Evolutionary conservation across 2,329 filamentous ascomycete species (phyloP), one percentile per base, ranked within the genome.

Genomic region (Monilinia vaccinii-corymbosi): DNA sequence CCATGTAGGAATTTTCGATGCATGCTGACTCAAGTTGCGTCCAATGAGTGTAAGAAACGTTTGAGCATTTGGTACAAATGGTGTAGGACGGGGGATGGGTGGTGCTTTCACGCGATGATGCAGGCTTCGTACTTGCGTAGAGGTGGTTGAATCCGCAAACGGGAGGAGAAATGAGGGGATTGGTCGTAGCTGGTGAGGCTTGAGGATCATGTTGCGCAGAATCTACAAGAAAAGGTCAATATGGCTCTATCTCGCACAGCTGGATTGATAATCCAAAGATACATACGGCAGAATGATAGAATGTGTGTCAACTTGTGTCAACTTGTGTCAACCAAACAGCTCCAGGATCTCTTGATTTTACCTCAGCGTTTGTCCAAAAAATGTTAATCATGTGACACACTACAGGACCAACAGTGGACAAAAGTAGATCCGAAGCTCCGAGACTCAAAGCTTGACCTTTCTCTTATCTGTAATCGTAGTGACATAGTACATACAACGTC

Each of bases 11-110:
- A 99, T 90, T 75, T 97, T 97, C 75, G 83, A 79, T 52, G 88
- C 83, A 77, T 97, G 90, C 71, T 88, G 84, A 70, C 82, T 85
- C 69, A 97, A 84, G 68, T 86, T 86, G 64, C 94, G 92, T 68
- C 94, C 94, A 75, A 97, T 97, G 62, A 97, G 80, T 40, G 83
- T 90, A 64, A 97, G 86, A 75, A 99, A 96, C 18, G 92, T 94
- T 67, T 81, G 73, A 45, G 91, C 84, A 72, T 97, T 87, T 36
- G 92, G 93, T 44, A 96, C 86, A 69, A 96, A 91, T 1, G 91
- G 89, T 42, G 88, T 96, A 0, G 91, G 88, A 28, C 79, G 71
- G 3, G 92, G 92, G 32, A 86, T 67, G 47, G 70, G 76, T 48
- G 64, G 71, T 69, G 66, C 72, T 67, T 62, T 74, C 73, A 69